phyloP scores from a whole-genome alignment of 345 rosid genomes.

The Moricandia moricandioides region DNA sequence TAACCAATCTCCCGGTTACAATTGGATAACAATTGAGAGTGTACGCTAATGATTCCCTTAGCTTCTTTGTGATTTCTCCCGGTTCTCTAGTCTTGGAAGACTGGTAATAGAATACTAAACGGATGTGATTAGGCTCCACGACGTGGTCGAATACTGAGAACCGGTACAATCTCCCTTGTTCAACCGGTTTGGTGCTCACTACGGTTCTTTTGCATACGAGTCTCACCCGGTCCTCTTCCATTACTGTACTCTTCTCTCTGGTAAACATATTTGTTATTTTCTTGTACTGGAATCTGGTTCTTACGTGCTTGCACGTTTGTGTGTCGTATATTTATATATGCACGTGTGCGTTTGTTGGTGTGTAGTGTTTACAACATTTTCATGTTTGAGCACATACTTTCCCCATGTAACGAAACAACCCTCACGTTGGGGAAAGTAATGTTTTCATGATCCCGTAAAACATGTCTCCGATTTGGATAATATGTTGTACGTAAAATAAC shows the following conservation, averaged over 20 bases:
- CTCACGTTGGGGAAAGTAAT: constrained; percentile 15
- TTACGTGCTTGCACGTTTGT: neutral
- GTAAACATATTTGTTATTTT: neutral
- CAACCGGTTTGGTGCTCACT: constrained; percentile 62
- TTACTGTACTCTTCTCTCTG: constrained; percentile 6
- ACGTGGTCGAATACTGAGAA: constrained; percentile 61
- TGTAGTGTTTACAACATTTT: neutral
- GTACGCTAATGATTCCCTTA: constrained; percentile 53
- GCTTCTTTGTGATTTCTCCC: constrained; percentile 45
- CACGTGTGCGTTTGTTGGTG: neutral
- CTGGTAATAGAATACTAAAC: constrained; percentile 52
- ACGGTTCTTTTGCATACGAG: constrained; percentile 59
- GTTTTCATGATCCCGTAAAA: constrained; percentile 23
- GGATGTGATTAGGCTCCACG: constrained; percentile 59
- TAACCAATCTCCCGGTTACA: constrained; percentile 53
- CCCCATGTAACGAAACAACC: constrained; percentile 28
- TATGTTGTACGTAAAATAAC: neutral
- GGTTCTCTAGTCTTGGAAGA: constrained; percentile 20
- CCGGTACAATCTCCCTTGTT: constrained; percentile 36
- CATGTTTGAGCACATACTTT: constrained; percentile 22
- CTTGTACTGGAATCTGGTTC: neutral
- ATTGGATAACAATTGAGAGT: constrained; percentile 49
- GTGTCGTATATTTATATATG: neutral
- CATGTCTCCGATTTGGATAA: neutral
- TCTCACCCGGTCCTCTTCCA: constrained; percentile 28